Evolutionary conservation across 202 grass and related monocot genomes (phyloP), one percentile per base, ranked within the genome.

Genomic region (Bolboschoenoplectus hybrid): DNA sequence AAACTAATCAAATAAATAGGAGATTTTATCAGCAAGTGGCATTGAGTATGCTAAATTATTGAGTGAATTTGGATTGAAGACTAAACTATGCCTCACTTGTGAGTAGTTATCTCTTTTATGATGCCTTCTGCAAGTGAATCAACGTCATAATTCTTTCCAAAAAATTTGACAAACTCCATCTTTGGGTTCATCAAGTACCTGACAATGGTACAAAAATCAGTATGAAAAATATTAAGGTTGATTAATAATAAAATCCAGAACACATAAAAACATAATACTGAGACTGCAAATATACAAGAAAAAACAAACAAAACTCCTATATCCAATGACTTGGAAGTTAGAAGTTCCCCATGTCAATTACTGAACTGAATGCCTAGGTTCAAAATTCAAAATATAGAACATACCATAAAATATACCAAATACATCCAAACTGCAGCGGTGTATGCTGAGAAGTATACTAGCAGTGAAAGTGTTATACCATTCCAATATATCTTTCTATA

Each of bases 141-240:
- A 57, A 72, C 87, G 53, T 94, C 91, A 82, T 97, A 85, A 63
- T 94, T 97, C 80, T 94, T 94, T 67, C 91, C 89, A 9, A 89
- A 97, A 90, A 93, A 94, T 76, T 97, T 94, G 35, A 91, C 88
- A 88, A 94, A 94, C 84, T 92, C 91, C 94, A 97, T 97, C 7
- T 92, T 86, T 57, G 89, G 92, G 71, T 90, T 93, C 94, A 97
- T 94, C 74, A 97, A 80, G 79, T 97, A 94, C 89, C 92, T 94
- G 85, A 82, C 88, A 73, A 44, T 73, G 17, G 71, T 55, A 8
- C 72, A 44, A 13, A 0, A 73, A 20, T 87, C 14, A 91, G 60
- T 14, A 60, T 4, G 6, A 3, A 41, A 79, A 79, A 3, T 41
- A 58, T 35, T 3, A 57, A 9, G 5, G 5, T 34, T 9, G 6